These are phyloP conservation scores for Diaporthe caulivora DNA, from an alignment of 2,329 filamentous ascomycete species.

Conservation along the genomic window DNA sequence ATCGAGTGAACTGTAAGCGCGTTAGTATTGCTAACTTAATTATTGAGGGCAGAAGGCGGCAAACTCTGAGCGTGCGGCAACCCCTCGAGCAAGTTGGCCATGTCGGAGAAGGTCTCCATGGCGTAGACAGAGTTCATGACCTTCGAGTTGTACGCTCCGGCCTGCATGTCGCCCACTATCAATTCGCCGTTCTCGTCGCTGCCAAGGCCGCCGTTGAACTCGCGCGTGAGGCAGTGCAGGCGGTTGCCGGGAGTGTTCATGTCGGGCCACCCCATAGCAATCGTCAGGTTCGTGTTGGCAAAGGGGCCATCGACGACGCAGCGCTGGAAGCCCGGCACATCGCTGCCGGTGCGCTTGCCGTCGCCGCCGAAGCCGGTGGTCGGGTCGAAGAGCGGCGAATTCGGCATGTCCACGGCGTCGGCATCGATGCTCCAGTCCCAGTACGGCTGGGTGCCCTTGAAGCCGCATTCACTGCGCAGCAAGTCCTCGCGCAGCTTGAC, in stretches of 20 bases:
- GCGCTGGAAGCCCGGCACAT: background rate
- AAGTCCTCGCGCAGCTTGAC: constrained; percentile 1
- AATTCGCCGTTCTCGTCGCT: background rate
- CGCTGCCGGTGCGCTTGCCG: constrained; percentile 1
- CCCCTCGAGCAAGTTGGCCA: background rate
- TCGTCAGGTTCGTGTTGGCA: constrained; percentile 12
- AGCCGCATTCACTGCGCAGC: background rate
- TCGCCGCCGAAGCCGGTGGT: background rate
- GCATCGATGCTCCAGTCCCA: constrained; percentile 20
- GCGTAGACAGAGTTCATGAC: background rate
- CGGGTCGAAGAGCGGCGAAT: constrained; percentile 4
- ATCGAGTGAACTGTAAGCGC: background rate
- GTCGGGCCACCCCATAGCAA: constrained; percentile 8
- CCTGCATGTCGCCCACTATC: background rate
- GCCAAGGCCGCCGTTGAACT: background rate
- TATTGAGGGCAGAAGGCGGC: background rate
- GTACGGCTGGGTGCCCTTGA: background rate
- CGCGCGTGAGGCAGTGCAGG: constrained; percentile 16
- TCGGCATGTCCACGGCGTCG: background rate
- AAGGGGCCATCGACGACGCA: constrained; percentile 11
- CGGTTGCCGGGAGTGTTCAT: background rate
- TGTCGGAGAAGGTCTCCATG: background rate
- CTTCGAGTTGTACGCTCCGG: background rate
- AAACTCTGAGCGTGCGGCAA: background rate
- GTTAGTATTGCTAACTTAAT: background rate